Conservation (phyloP, 352 stramenopile species). For the Globisporangium emineosum region DNA sequence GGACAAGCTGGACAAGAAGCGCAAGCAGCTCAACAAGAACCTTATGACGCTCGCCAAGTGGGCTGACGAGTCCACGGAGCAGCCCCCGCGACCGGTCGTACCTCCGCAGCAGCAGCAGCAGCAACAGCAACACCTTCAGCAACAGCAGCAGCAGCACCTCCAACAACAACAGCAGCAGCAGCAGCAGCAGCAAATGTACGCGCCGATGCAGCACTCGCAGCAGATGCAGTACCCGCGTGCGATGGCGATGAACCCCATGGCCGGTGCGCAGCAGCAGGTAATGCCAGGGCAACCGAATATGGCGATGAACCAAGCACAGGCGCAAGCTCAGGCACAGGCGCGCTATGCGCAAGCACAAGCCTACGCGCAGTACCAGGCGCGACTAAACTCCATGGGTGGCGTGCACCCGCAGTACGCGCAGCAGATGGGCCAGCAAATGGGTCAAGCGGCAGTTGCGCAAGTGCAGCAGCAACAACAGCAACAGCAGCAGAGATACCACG, state of each 20-base stretch:
- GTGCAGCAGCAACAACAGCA: conserved; percentile 10
- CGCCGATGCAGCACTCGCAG: conserved; percentile 25
- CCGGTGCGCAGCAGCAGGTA: conserved; percentile 14
- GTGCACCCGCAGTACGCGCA: conserved; percentile 29
- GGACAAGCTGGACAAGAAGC: conserved; percentile 87
- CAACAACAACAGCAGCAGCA: too few species aligned
- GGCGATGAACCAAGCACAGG: conserved; percentile 29
- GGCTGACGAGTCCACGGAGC: conserved; percentile 80
- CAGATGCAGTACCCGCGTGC: conserved; percentile 23
- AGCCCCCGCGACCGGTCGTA: conserved; percentile 37
- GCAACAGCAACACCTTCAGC: conserved; percentile 23
- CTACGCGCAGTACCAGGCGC: conserved; percentile 62
- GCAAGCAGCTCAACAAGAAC: conserved; percentile 88
- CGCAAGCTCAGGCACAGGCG: conserved; percentile 25
- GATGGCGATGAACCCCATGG: conserved; percentile 31
- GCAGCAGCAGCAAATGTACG: conserved; percentile 18
- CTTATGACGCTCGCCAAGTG: conserved; percentile 88
- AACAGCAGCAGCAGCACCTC: conserved; percentile 12
- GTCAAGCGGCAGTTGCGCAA: conserved; percentile 29
- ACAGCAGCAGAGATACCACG: conserved; percentile 28
- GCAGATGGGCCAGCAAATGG: conserved; percentile 35
- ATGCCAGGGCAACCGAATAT: conserved; percentile 13
- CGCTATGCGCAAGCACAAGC: conserved; percentile 41
- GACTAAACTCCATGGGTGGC: conserved; percentile 49
- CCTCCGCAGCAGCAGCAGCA: conserved; percentile 23